phyloP scores from a whole-genome alignment of 768 basidiomycete species.

The Macrocybe gigantea region DNA sequence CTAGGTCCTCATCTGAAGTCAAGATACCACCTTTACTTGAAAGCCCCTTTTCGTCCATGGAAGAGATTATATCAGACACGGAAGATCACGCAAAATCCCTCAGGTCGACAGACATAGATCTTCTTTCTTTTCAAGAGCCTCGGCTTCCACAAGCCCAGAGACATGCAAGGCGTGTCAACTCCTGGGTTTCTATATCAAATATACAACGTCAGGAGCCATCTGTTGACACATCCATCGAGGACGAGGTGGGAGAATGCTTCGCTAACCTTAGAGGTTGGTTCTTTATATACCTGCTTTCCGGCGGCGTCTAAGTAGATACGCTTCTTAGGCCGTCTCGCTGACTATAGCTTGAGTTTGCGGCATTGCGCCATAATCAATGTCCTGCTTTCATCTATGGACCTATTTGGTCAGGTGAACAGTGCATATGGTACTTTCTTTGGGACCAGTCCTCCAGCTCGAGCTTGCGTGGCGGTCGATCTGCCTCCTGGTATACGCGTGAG shows the following conservation, averaged over 20 bases:
- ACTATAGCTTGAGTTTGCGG: conserved; percentile 43
- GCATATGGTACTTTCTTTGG: conserved; percentile 84
- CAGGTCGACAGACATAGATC: background rate
- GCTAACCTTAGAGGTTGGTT: conserved; percentile 50
- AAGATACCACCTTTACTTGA: conserved; percentile 51
- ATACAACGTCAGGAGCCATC: conserved; percentile 27
- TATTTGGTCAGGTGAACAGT: conserved; percentile 73
- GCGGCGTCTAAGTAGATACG: background rate
- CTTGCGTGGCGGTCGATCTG: conserved; percentile 84
- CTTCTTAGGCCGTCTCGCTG: conserved; percentile 45
- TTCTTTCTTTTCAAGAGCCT: background rate
- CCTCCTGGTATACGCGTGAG: conserved; percentile 49
- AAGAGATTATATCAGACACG: conserved; percentile 12
- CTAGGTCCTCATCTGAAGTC: conserved; percentile 11
- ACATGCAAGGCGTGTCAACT: conserved; percentile 21
- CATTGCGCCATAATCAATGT: conserved; percentile 76
- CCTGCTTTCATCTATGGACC: conserved; percentile 74
- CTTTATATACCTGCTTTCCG: background rate
- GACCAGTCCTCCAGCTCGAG: conserved; percentile 85
- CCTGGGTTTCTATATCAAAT: conserved; percentile 71
- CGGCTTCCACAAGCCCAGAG: conserved; percentile 15
- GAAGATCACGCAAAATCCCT: background rate
- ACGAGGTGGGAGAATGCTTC: conserved; percentile 73
- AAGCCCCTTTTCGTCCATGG: conserved; percentile 26
- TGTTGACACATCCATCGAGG: conserved; percentile 45